Conservation (phyloP, 805 yeast genomes). For the Kluyveromyces aestuarii region DNA sequence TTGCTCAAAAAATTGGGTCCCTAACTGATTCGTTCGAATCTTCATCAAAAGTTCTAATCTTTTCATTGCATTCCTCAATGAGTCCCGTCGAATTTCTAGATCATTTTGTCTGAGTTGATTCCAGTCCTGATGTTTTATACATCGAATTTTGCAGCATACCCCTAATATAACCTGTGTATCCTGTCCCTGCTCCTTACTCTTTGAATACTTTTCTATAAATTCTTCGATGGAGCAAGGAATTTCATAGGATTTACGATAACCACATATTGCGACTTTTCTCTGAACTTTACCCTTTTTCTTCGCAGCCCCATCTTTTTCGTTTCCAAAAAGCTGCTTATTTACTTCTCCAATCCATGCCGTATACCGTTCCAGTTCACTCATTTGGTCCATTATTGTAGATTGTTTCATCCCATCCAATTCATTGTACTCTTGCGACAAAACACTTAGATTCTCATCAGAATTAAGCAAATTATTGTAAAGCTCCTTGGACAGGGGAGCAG, state of each 20-base stretch:
- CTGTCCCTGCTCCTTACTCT: constrained; percentile 1
- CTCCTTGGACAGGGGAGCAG: constrained; percentile 8
- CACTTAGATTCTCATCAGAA: constrained; percentile 12
- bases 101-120: constrained; percentile 15
- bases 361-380: constrained; percentile 12
- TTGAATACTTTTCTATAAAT: constrained; percentile 9
- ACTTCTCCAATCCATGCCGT: constrained; percentile 27
- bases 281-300: constrained; percentile 11
- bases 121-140: constrained; percentile 26
- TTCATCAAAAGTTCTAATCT: constrained; percentile 16
- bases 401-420: constrained; percentile 10
- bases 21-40: constrained; percentile 22
- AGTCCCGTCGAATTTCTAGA: constrained; percentile 15
- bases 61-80: constrained; percentile 16
- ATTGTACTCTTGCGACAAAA: constrained; percentile 8
- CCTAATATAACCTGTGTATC: constrained; percentile 6
- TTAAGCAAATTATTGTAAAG: constrained; percentile 11
- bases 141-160: constrained; percentile 21
- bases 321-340: constrained; percentile 11
- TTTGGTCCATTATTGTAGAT: constrained; percentile 8
- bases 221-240: constrained; percentile 14
- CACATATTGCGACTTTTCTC: constrained; percentile 18
- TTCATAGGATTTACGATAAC: constrained; percentile 12
- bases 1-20: constrained; percentile 21
- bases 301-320: background rate